These are phyloP conservation scores for Diaporthe citri DNA, from an alignment of 2,329 filamentous ascomycete species.

Conservation along the genomic window DNA sequence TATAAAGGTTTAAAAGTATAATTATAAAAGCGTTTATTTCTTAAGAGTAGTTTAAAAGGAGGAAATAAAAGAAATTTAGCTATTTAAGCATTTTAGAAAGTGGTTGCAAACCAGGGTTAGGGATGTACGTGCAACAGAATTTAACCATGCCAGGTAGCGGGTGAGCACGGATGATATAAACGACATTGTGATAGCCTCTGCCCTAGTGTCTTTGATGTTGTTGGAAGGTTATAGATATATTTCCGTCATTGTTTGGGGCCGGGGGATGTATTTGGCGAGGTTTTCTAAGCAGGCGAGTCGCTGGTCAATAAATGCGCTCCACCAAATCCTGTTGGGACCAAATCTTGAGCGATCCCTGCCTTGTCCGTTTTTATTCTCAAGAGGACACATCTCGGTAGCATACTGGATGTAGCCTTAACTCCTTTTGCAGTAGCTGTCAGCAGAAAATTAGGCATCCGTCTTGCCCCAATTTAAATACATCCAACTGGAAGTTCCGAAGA, in stretches of 20 bases:
- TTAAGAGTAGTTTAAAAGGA: no score
- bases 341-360: neutral
- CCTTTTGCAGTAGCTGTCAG: neutral
- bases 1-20: no score
- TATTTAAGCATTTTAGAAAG: no score
- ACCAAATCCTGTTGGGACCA: neutral
- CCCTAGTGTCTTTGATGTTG: neutral
- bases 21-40: no score
- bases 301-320: neutral
- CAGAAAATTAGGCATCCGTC: neutral
- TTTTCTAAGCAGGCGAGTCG: neutral
- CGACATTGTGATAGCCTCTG: neutral
- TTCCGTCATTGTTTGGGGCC: neutral
- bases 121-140: no score
- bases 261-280: neutral
- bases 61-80: no score
- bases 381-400: neutral
- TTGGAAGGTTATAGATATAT: neutral
- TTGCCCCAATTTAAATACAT: neutral
- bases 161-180: neutral
- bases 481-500: neutral
- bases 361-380: neutral
- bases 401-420: neutral
- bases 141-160: conserved; percentile 11
- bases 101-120: no score